These are phyloP conservation scores for Fusarium poae DNA, from an alignment of 2,329 filamentous ascomycete genomes.

Conservation along the genomic window DNA sequence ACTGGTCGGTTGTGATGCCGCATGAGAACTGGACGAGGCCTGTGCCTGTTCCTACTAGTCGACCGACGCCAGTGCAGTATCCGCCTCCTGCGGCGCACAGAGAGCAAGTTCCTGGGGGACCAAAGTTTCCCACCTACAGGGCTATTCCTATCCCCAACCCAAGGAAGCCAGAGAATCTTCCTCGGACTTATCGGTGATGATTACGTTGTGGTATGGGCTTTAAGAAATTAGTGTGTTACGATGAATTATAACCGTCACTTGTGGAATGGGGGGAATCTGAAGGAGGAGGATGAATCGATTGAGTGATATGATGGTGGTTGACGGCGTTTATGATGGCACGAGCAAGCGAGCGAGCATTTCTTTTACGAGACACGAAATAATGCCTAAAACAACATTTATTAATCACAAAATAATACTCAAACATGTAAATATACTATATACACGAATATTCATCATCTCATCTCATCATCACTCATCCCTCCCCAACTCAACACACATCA, in stretches of 20 bases:
- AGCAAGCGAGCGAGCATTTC: constrained; percentile 18
- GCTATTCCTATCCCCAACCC: constrained; percentile 54
- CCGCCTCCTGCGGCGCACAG: constrained; percentile 38
- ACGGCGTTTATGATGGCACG: neutral
- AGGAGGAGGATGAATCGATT: neutral
- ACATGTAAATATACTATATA: constrained; percentile 18
- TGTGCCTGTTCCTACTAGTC: constrained; percentile 11
- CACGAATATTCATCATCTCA: constrained; percentile 15
- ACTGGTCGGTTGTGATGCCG: constrained; percentile 19
- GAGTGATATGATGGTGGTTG: too few relatives aligned
- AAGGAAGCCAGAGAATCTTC: constrained; percentile 30
- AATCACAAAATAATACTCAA: neutral
- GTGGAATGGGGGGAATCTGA: too few relatives aligned
- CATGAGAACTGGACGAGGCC: constrained; percentile 27
- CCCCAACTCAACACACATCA: too few relatives aligned
- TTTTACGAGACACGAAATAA: constrained; percentile 5
- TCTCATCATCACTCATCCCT: constrained; percentile 22
- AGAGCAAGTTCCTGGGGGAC: constrained; percentile 52
- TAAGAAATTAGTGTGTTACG: too few relatives aligned
- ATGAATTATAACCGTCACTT: neutral
- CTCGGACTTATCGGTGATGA: constrained; percentile 13
- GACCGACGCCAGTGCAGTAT: constrained; percentile 25
- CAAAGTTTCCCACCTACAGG: constrained; percentile 52
- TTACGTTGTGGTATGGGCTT: accelerated
- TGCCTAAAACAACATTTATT: neutral